Conservation (phyloP, 805 yeast species). For the Candida nonsorbophila region DNA sequence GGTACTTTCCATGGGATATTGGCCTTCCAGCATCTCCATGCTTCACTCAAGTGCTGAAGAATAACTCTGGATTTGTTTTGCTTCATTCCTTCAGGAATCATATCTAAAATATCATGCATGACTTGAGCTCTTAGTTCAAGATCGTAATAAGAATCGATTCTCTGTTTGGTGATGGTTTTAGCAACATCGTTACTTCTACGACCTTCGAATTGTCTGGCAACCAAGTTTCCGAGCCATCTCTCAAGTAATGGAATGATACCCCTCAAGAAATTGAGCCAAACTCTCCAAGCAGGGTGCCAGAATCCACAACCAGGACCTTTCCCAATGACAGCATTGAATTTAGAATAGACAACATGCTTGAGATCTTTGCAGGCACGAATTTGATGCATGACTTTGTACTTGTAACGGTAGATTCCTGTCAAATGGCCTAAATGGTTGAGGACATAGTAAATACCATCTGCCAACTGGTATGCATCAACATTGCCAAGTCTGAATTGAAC, state of each 20-base stretch:
- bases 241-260: constrained; percentile 90
- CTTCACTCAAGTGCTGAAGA: constrained; percentile 91
- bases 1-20: constrained; percentile 98
- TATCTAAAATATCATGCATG: constrained; percentile 90
- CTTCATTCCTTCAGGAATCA: constrained; percentile 93
- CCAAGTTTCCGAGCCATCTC: constrained; percentile 88
- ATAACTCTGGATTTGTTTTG: constrained; percentile 83
- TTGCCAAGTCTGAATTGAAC: constrained; percentile 87
- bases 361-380: constrained; percentile 92
- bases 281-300: constrained; percentile 99
- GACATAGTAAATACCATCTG: constrained; percentile 90
- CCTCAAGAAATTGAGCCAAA: constrained; percentile 87
- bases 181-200: constrained; percentile 87
- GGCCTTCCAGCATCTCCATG: constrained; percentile 99
- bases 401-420: constrained; percentile 94
- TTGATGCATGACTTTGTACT: constrained; percentile 97
- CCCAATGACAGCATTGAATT: constrained; percentile 82
- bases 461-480: constrained; percentile 87
- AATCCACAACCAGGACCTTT: constrained; percentile 99
- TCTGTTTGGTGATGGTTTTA: constrained; percentile 90
- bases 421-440: constrained; percentile 92
- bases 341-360: constrained; percentile 83
- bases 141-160: constrained; percentile 93
- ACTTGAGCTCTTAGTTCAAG: constrained; percentile 90
- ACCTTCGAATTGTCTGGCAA: constrained; percentile 94